These are phyloP conservation scores for Lycium barbarum DNA, from an alignment of 257 asterid species.

Conservation along the genomic window DNA sequence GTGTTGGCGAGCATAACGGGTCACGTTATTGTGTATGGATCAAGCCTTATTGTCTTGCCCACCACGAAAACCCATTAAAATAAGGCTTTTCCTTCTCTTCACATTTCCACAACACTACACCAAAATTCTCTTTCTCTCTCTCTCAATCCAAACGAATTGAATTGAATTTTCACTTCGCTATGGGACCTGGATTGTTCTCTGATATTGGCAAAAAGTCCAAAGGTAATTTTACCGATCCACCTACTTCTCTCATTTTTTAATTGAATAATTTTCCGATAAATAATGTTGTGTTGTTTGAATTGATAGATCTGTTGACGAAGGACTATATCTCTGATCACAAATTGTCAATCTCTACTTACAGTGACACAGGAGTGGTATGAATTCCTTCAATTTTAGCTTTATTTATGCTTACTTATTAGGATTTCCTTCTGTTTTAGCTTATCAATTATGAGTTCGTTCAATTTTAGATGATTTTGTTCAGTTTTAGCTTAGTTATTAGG, in stretches of 20 bases:
- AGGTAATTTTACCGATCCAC: constrained; percentile 53
- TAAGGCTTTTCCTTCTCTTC: not conserved
- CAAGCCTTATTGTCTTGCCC: not conserved
- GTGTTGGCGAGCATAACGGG: no score
- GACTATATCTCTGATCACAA: constrained; percentile 90
- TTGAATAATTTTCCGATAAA: not conserved
- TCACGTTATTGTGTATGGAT: no score
- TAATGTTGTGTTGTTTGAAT: not conserved
- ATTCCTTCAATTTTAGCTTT: constrained; percentile 8
- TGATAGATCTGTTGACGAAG: constrained; percentile 83
- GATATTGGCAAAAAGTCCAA: constrained; percentile 93
- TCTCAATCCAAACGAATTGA: not conserved
- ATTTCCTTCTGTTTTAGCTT: no score
- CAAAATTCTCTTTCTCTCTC: not conserved
- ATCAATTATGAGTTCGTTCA: no score
- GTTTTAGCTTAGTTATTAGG: no score
- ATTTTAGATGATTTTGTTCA: no score
- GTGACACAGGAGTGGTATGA: constrained; percentile 83
- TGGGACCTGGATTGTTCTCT: constrained; percentile 90
- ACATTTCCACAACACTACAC: not conserved
- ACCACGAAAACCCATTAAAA: constrained; percentile 14
- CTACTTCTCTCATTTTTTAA: not conserved
- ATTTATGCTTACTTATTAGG: not conserved
- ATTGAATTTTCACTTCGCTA: constrained; percentile 11
- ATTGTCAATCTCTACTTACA: constrained; percentile 73